phyloP scores from a whole-genome alignment of 2,329 filamentous ascomycete species.

The Cercospora berteroae region DNA sequence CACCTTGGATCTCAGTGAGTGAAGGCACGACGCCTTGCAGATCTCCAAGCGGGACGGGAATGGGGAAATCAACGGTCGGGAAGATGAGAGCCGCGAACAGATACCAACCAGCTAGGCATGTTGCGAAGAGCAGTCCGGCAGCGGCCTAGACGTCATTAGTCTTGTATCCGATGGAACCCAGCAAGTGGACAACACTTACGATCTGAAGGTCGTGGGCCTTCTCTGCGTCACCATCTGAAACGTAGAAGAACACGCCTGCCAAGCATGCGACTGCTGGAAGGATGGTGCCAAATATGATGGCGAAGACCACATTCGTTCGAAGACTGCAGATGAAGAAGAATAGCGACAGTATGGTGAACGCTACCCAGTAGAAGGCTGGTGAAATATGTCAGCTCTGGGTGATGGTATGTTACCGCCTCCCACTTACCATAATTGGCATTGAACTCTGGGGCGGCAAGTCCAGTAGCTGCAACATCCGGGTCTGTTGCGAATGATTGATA shows the following conservation, averaged over 20 bases:
- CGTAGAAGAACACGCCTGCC: constrained; percentile 21
- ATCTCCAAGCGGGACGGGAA: constrained; percentile 23
- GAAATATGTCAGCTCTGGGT: neutral
- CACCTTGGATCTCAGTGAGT: constrained; percentile 14
- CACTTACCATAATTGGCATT: constrained; percentile 21
- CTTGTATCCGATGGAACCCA: neutral
- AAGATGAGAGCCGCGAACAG: constrained; percentile 23
- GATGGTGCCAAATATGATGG: constrained; percentile 21
- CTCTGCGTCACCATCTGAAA: constrained; percentile 17
- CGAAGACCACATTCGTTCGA: constrained; percentile 25
- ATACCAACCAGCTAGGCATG: constrained; percentile 24
- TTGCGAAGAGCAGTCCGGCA: constrained; percentile 21
- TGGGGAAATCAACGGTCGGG: constrained; percentile 26
- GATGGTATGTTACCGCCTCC: neutral
- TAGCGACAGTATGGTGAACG: constrained; percentile 24
- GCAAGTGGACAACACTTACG: constrained; percentile 7
- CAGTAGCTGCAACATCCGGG: constrained; percentile 10
- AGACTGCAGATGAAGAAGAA: constrained; percentile 25
- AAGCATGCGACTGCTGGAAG: constrained; percentile 15
- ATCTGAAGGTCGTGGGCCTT: constrained; percentile 22
- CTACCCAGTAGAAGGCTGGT: constrained; percentile 23
- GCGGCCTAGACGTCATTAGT: constrained; percentile 17
- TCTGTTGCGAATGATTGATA: constrained; percentile 22
- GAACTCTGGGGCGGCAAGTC: constrained; percentile 12
- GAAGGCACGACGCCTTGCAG: constrained; percentile 20